phyloP scores from a whole-genome alignment of 306 rosid species.

The Corylus avellana region DNA sequence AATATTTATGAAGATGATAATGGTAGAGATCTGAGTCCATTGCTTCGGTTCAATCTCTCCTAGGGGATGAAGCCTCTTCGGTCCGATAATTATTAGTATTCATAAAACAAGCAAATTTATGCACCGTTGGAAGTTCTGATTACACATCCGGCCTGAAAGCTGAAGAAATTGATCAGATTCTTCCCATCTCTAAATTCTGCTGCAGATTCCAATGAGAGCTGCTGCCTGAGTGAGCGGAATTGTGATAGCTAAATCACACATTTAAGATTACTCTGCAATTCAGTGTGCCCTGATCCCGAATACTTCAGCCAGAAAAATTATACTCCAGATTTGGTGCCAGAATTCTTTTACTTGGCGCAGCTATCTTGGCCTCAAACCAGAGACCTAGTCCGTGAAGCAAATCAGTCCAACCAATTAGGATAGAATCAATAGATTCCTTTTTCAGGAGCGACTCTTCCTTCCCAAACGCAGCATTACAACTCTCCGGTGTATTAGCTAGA shows the following conservation, averaged over 20 bases:
- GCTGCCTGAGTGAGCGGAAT: neutral
- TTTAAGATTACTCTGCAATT: neutral
- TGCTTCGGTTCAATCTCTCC: constrained; percentile 24
- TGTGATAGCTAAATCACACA: neutral
- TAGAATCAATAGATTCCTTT: too few relatives aligned
- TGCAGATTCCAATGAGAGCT: neutral
- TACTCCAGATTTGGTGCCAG: neutral
- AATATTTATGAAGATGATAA: neutral
- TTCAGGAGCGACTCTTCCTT: too few relatives aligned
- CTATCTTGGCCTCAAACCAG: too few relatives aligned
- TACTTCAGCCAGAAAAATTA: neutral
- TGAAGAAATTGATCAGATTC: neutral
- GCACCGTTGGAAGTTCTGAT: neutral
- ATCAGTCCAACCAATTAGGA: too few relatives aligned
- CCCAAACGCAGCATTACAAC: too few relatives aligned
- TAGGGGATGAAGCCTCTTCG: constrained; percentile 62
- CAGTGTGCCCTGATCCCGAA: neutral
- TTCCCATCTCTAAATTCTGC: neutral
- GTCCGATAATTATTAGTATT: constrained; percentile 44
- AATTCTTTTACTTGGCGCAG: too few relatives aligned
- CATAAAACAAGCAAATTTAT: neutral
- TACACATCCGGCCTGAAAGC: neutral
- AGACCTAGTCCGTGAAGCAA: too few relatives aligned
- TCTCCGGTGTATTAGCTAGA: too few relatives aligned
- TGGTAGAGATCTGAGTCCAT: neutral